These are phyloP conservation scores for Tricholoma bakamatsutake DNA, from an alignment of 768 basidiomycete species.

Conservation along the genomic window DNA sequence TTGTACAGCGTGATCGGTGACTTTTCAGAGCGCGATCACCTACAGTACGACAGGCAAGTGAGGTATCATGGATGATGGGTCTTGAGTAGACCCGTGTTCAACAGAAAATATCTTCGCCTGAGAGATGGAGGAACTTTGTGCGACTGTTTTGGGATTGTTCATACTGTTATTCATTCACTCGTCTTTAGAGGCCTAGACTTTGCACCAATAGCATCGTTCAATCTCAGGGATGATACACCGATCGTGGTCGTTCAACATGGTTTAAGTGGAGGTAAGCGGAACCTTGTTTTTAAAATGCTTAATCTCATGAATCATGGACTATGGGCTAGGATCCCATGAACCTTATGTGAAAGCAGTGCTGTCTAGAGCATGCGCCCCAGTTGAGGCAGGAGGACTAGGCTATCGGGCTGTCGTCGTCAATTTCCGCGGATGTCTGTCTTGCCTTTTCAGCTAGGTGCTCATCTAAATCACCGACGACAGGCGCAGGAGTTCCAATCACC, in stretches of 20 bases:
- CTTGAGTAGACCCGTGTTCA: background rate
- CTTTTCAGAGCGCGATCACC: constrained; percentile 49
- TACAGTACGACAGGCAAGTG: constrained; percentile 50
- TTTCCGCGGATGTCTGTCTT: constrained; percentile 79
- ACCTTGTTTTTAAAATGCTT: background rate
- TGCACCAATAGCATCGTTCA: constrained; percentile 39
- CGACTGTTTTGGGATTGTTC: constrained; percentile 13
- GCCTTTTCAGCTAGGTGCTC: constrained; percentile 6
- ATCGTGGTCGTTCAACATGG: constrained; percentile 56
- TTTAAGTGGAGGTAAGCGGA: constrained; percentile 40
- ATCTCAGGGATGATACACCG: constrained; percentile 35
- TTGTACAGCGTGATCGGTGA: constrained; percentile 54
- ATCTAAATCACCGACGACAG: constrained; percentile 30
- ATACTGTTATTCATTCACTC: constrained; percentile 3
- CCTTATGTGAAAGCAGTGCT: constrained; percentile 84
- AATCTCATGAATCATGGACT: background rate
- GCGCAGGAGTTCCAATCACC: constrained; percentile 82
- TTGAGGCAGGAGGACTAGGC: constrained; percentile 79
- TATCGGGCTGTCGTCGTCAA: constrained; percentile 90
- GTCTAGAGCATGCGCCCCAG: constrained; percentile 61
- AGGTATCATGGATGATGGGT: background rate
- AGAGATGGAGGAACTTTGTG: constrained; percentile 65
- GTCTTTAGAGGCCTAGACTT: constrained; percentile 58
- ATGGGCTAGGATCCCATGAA: constrained; percentile 71
- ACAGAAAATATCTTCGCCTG: constrained; percentile 42